Conservation (phyloP, 2,329 filamentous ascomycete species). For the Arthrocladium fulminans region DNA sequence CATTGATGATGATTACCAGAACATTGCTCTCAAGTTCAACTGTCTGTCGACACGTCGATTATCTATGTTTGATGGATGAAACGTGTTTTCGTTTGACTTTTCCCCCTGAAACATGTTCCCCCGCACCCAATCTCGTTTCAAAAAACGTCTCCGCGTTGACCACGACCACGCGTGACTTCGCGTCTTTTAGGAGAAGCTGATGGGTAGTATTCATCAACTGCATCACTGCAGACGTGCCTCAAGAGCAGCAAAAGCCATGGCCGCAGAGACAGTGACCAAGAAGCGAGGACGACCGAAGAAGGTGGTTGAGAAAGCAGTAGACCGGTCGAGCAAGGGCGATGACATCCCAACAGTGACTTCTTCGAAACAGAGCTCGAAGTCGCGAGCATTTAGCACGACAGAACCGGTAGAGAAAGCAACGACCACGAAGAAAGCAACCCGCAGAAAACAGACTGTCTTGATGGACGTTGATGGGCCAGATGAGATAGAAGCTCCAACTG, state of each 20-base stretch:
- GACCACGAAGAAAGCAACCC: neutral
- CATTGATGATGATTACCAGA: no score
- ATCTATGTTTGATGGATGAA: no score
- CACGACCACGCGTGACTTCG: neutral
- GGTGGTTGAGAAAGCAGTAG: neutral
- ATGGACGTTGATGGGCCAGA: neutral
- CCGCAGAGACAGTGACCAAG: neutral
- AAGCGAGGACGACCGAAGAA: constrained; percentile 10
- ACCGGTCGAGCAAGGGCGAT: neutral
- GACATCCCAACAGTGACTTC: neutral
- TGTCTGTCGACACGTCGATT: neutral
- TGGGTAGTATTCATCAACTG: no score
- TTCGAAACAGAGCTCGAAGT: neutral
- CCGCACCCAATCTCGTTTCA: neutral
- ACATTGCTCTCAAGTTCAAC: neutral
- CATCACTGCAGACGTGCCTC: no score
- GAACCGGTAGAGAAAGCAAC: neutral
- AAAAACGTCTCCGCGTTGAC: neutral
- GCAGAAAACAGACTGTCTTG: neutral
- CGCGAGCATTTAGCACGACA: neutral
- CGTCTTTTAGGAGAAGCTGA: no score
- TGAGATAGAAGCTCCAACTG: neutral
- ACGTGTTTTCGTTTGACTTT: neutral
- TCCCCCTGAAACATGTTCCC: neutral
- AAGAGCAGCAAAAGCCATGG: neutral